Evolutionary conservation across 2,329 filamentous ascomycete species (phyloP).

Genomic region (Penicillium griseofulvum): DNA sequence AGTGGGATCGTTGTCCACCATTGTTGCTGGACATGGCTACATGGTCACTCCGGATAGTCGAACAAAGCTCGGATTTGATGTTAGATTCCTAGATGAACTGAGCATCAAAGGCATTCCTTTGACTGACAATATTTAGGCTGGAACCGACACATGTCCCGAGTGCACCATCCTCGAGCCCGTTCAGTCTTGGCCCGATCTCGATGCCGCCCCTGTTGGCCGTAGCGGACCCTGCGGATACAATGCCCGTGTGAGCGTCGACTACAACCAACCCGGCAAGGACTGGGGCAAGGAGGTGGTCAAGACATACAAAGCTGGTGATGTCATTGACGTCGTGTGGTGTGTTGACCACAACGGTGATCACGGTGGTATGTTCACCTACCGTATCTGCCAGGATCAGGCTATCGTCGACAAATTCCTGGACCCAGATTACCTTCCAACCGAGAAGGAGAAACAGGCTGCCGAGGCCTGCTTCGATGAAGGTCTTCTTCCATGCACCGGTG

Average conservation of each 20-base stretch:
- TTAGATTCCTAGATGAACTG: slow-evolving; percentile 20
- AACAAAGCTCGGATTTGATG: slow-evolving; percentile 46
- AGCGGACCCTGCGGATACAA: slow-evolving; percentile 57
- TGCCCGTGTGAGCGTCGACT: slow-evolving; percentile 53
- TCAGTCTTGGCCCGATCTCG: slow-evolving; percentile 50
- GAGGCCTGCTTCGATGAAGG: slow-evolving; percentile 54
- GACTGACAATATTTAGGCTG: slow-evolving; percentile 35
- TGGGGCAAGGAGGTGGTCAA: slow-evolving; percentile 48
- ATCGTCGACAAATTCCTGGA: slow-evolving; percentile 53
- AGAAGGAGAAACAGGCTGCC: slow-evolving; percentile 53
- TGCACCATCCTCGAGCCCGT: slow-evolving; percentile 57
- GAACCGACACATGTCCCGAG: slow-evolving; percentile 53
- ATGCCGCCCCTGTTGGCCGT: slow-evolving; percentile 47
- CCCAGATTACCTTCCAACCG: slow-evolving; percentile 49
- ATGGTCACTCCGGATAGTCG: slow-evolving; percentile 46
- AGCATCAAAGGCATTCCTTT: neutral
- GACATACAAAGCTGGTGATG: slow-evolving; percentile 48
- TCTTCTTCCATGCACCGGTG: slow-evolving; percentile 50
- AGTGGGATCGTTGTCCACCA: slow-evolving; percentile 10
- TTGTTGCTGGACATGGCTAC: slow-evolving; percentile 47
- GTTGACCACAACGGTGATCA: slow-evolving; percentile 58
- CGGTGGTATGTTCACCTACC: slow-evolving; percentile 57
- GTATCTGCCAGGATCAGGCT: slow-evolving; percentile 53
- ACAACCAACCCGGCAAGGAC: slow-evolving; percentile 47
- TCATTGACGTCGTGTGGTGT: slow-evolving; percentile 55